Conservation (phyloP, 164 flowering plant genomes). For the Buxus sempervirens region DNA sequence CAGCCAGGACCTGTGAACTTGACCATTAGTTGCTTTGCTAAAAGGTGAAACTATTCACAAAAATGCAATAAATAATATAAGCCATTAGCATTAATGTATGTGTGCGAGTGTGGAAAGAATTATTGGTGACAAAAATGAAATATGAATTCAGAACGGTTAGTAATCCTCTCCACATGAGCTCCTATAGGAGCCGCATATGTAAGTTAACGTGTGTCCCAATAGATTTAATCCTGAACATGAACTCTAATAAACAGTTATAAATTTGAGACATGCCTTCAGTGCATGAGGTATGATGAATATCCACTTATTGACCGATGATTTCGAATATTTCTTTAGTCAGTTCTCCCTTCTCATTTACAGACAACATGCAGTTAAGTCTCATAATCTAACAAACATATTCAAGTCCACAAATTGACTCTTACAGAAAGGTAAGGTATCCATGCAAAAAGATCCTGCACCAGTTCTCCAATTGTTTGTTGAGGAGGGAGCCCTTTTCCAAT, state of each 20-base stretch:
- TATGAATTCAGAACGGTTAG: neutral
- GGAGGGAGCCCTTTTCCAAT: conserved; percentile 35
- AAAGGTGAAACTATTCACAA: neutral
- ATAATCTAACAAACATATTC: too few relatives aligned
- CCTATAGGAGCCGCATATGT: neutral
- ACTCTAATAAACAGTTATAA: neutral
- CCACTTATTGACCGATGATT: too few relatives aligned
- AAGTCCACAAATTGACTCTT: conserved; percentile 21
- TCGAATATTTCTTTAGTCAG: neutral
- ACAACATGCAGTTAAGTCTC: neutral
- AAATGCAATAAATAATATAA: too few relatives aligned
- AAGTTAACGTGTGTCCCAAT: neutral
- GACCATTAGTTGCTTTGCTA: conserved; percentile 10
- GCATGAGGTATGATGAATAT: too few relatives aligned
- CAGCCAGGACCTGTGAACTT: conserved; percentile 45
- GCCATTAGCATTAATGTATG: too few relatives aligned
- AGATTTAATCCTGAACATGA: neutral
- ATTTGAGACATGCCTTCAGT: too few relatives aligned
- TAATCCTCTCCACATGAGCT: neutral
- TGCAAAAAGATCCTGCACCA: conserved; percentile 32
- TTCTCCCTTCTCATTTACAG: neutral
- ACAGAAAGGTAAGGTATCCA: conserved; percentile 46
- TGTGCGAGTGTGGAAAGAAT: neutral
- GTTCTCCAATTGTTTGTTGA: conserved; percentile 32
- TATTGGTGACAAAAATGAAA: conserved; percentile 1